A percentile compares a stretch with the other conserved stretches of the same genome.
These are phyloP conservation scores for Laguncularia racemosa DNA, from an alignment of 345 rosid species.

Conservation along the genomic window DNA sequence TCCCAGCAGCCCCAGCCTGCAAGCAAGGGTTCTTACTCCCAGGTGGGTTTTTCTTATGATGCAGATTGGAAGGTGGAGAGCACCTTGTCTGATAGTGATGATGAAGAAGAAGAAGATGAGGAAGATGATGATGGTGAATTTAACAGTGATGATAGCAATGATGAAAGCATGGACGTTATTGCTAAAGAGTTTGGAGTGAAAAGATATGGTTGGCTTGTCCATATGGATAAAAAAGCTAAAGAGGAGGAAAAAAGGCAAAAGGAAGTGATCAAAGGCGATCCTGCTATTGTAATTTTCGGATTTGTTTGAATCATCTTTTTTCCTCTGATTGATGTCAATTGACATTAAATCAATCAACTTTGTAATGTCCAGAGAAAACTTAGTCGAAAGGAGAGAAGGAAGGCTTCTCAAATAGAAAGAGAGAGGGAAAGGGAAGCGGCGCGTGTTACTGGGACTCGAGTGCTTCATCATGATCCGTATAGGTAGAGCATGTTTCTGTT, in stretches of 20 bases:
- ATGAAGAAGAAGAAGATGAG: constrained; percentile 61
- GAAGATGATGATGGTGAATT: constrained; percentile 87
- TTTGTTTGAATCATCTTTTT: neutral
- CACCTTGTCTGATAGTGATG: constrained; percentile 44
- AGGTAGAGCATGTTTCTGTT: constrained; percentile 30
- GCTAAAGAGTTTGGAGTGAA: constrained; percentile 94
- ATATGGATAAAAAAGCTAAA: constrained; percentile 88
- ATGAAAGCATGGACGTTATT: constrained; percentile 86
- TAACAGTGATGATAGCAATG: constrained; percentile 87
- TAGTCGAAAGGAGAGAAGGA: constrained; percentile 97
- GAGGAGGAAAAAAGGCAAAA: constrained; percentile 93
- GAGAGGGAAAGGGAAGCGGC: constrained; percentile 86
- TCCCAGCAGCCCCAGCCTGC: constrained; percentile 55
- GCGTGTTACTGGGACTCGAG: constrained; percentile 51
- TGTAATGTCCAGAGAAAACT: constrained; percentile 62
- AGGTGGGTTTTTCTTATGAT: constrained; percentile 89
- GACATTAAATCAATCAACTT: constrained; percentile 10
- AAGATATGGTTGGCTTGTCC: constrained; percentile 97
- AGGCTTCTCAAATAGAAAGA: constrained; percentile 90
- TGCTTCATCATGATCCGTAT: constrained; percentile 83
- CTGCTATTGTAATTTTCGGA: constrained; percentile 74
- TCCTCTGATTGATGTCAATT: neutral
- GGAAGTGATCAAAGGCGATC: constrained; percentile 95
- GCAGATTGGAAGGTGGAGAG: constrained; percentile 57
- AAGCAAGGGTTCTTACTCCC: constrained; percentile 79